Evolutionary conservation across 2,329 filamentous ascomycete species (phyloP), one percentile per base, ranked within the genome.

Genomic region (Monosporascus sp.): DNA sequence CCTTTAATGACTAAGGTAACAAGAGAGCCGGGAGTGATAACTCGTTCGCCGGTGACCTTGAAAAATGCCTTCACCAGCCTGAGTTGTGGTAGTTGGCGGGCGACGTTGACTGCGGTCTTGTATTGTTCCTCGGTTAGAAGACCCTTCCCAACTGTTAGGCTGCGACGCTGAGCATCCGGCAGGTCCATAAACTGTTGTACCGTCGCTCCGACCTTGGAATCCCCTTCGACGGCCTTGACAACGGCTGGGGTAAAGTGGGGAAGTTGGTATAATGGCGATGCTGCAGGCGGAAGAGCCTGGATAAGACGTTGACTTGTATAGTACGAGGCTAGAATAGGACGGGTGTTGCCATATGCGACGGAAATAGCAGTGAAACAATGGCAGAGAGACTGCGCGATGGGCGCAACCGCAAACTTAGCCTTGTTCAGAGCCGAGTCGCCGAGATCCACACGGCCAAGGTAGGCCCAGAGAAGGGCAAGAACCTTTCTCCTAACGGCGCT

Each of bases 1-100:
- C 89, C 91, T 77, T 99, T 99, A 68, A 99, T 84, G 49, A 99
- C 90, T 31, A 99, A 86, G 57, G 92, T 93, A 22, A 97, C 93
- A 38, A 99, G 81, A 52, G 91, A 96, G 54, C 88, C 90, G 6
- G 94, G 92, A 35, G 93, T 96, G 65, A 99, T 90, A 69, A 87
- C 88, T 60, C 88, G 89, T 74, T 99, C 95, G 67, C 94, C 94
- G 50, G 90, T 87, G 46, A 99, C 95, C 78, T 99, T 99, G 84
- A 99, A 99, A 74, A 96, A 99, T 7, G 91, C 90, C 74, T 91
- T 95, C 65, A 90, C 90, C 11, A 99, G 84, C 53, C 88, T 82
- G 52, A 99, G 79, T 58, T 84, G 82, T 1, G 94, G 94, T 27
- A 99, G 79, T 72, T 97, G 90, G 62, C 84, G 84, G 27, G 91